Evolutionary conservation across 768 basidiomycete genomes (phyloP), one percentile per base, ranked within the genome.

Genomic region (Pleurotus citrinopileatus): DNA sequence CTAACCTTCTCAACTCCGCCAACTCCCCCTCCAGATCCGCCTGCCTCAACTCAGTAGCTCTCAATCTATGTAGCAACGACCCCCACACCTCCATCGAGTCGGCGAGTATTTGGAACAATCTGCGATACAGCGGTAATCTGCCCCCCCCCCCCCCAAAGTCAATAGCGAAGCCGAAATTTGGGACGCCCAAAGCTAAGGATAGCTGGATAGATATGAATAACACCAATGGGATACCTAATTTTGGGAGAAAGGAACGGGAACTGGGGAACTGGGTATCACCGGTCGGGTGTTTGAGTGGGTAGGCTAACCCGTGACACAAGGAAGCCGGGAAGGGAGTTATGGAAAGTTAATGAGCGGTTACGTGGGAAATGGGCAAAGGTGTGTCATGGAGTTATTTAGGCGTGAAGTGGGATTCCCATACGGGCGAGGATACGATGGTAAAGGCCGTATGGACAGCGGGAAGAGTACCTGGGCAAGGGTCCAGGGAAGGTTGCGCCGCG

Each of bases 101-200:
- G 27, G n/a, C 27, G 52, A 27, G 28, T 17, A n/a, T 22, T 47
- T 9, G 32, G 42, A 17, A 45, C 4, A 20, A 46, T 17, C 17
- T 55, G 54, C 20, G 54, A 55, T 9, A 45, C 40, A 22, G 43
- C 45, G 4, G 44, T 15, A 9, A 55, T 40, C 26, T 55, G 54
- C n/a, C 47, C 54, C 4, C n/a, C n/a, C n/a, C n/a, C n/a, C n/a
- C n/a, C 42, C 54, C 29, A 55, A 23, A 7, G 54, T 45, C 8
- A 44, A 3, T 7, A 55, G 34, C 25, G 54, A 55, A 9, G 54
- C 9, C 9, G 54, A 55, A 19, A 55, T 29, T 4, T 45, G 54
- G 29, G 17, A 5, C 1, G 34, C 36, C 32, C 32, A n/a, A 34
- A 34, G 9, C n/a, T n/a, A 10, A 50, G 13, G 54, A 55, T 29